Percentiles rank a stretch among this genome's conserved stretches.
Evolutionary conservation across 164 flowering plant genomes (phyloP).

Genomic region (Nelumbo lutea): DNA sequence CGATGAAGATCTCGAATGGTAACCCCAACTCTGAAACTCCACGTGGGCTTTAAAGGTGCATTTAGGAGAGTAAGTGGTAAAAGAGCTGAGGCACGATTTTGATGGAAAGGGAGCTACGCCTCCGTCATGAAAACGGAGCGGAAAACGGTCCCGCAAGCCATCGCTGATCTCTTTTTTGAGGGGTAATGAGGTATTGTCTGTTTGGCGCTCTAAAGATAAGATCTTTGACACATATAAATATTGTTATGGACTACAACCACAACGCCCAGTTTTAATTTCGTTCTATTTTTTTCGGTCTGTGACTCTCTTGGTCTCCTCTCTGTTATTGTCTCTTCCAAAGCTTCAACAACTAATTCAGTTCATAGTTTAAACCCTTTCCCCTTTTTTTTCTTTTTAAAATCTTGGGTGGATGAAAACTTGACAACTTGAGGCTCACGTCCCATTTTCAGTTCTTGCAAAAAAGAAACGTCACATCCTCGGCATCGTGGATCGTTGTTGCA

Average conservation of each 20-base stretch:
- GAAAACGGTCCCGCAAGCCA: conserved; percentile 39
- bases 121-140: conserved; percentile 42
- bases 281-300: neutral
- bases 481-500: no score
- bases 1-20: conserved; percentile 17
- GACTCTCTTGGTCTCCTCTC: no score
- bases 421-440: no score
- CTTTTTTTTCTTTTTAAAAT: no score
- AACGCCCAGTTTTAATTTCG: no score
- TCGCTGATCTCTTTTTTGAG: neutral
- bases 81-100: conserved; percentile 11
- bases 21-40: conserved; percentile 8
- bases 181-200: neutral
- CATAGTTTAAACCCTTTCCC: no score
- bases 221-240: neutral
- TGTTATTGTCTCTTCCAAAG: no score
- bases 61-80: conserved; percentile 9
- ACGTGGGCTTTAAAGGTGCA: neutral
- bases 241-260: neutral
- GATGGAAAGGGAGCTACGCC: conserved; percentile 34
- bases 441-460: no score
- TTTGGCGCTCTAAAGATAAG: neutral
- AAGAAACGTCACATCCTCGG: no score
- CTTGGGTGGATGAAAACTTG: no score
- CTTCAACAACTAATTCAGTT: no score